Evolutionary conservation across 345 rosid genomes (phyloP).

Genomic region (Euphorbia tirucalli): DNA sequence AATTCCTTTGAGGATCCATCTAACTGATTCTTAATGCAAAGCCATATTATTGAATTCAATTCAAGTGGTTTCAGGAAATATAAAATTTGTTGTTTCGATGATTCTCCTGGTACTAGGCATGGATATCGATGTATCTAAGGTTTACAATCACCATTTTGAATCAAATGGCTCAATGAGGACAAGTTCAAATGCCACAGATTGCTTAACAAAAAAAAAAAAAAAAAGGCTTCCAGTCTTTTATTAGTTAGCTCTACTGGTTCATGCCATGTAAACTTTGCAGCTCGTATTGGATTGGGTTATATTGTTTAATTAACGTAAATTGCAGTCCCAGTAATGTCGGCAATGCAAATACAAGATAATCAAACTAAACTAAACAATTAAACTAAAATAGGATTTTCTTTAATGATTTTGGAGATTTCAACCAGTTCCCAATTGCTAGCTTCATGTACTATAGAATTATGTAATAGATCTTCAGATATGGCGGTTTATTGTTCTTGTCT

Average conservation of each 20-base stretch:
- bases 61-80: neutral
- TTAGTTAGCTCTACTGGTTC: neutral
- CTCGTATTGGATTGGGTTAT: neutral
- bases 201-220: neutral
- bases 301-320: neutral
- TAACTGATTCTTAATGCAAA: neutral
- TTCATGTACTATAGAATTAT: neutral
- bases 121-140: neutral
- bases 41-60: neutral
- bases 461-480: neutral
- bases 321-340: neutral
- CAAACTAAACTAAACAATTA: neutral
- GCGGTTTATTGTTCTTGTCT: neutral
- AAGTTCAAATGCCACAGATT: neutral
- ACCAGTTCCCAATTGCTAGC: neutral
- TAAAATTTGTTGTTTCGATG: neutral
- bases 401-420: neutral
- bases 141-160: neutral
- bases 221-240: neutral
- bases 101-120: neutral
- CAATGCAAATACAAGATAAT: neutral
- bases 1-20: neutral
- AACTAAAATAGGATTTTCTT: neutral
- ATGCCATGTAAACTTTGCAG: neutral
- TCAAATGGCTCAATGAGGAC: neutral